Conservation (phyloP, 345 rosid species). For the Viola odorata region DNA sequence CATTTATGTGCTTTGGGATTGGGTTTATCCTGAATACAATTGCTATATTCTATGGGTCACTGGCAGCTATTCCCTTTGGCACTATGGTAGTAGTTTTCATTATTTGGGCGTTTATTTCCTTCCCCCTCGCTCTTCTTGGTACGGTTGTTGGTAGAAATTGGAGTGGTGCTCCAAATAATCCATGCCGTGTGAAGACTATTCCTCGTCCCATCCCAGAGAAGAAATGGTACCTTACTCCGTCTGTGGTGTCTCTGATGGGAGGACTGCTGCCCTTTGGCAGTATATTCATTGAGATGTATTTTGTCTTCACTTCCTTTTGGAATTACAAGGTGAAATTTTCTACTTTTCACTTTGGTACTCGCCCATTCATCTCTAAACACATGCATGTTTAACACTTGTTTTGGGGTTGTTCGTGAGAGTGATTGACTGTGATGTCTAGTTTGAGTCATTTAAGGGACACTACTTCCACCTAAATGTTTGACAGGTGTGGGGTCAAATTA, state of each 20-base stretch:
- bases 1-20: slow-evolving; percentile 87
- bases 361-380: too few species aligned
- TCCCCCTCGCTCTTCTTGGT: slow-evolving; percentile 91
- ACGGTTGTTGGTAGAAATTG: slow-evolving; percentile 91
- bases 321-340: slow-evolving; percentile 72
- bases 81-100: slow-evolving; percentile 88
- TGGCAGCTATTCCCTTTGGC: slow-evolving; percentile 96
- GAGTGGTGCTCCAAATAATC: slow-evolving; percentile 95
- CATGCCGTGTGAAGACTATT: slow-evolving; percentile 94
- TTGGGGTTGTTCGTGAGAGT: background rate
- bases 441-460: background rate
- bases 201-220: slow-evolving; percentile 97
- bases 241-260: slow-evolving; percentile 89
- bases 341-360: background rate
- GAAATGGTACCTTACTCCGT: slow-evolving; percentile 91
- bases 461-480: background rate
- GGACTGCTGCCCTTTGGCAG: slow-evolving; percentile 92
- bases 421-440: background rate
- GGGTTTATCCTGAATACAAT: slow-evolving; percentile 81
- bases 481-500: background rate
- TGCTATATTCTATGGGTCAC: slow-evolving; percentile 88
- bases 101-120: slow-evolving; percentile 92
- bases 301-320: slow-evolving; percentile 97
- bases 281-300: slow-evolving; percentile 95
- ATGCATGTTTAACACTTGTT: background rate